Conservation (phyloP, 1,284 basidiomycete genomes). For the Cerrena zonata region DNA sequence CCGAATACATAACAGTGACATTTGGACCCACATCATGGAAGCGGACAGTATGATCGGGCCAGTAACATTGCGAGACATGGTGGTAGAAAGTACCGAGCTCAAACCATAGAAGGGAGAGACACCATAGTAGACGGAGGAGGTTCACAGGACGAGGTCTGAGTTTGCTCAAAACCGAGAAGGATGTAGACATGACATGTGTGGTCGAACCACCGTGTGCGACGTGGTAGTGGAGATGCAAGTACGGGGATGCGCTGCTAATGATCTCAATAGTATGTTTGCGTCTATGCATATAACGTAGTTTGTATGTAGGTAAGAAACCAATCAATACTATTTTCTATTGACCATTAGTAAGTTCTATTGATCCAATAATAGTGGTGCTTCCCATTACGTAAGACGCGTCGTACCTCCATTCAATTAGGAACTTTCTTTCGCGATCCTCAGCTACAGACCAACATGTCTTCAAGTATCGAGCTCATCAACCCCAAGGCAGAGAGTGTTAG, state of each 20-base stretch:
- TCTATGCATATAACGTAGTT: too few species aligned
- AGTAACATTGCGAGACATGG: slow-evolving; percentile 46
- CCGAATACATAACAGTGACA: neutral
- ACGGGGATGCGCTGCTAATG: too few species aligned
- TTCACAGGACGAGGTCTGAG: slow-evolving; percentile 15
- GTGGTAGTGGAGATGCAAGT: too few species aligned
- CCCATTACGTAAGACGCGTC: neutral
- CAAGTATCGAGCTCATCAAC: slow-evolving; percentile 88
- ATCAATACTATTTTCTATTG: too few species aligned
- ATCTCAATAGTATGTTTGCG: too few species aligned
- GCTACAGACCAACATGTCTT: slow-evolving; percentile 50
- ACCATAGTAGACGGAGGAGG: slow-evolving; percentile 47
- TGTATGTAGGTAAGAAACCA: neutral
- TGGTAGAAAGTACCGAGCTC: slow-evolving; percentile 60
- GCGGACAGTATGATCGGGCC: slow-evolving; percentile 48
- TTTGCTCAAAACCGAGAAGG: neutral
- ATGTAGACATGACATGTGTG: neutral
- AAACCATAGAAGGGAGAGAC: slow-evolving; percentile 59
- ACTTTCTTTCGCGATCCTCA: slow-evolving; percentile 1
- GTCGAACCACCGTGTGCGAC: neutral
- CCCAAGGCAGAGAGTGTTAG: slow-evolving; percentile 94
- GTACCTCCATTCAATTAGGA: neutral
- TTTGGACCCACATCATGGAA: too few species aligned
- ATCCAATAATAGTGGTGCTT: neutral
- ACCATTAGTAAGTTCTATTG: neutral